Evolutionary conservation across 371 early-diverging fungal species (phyloP).

Genomic region (Homolaphlyctis polyrhiza): DNA sequence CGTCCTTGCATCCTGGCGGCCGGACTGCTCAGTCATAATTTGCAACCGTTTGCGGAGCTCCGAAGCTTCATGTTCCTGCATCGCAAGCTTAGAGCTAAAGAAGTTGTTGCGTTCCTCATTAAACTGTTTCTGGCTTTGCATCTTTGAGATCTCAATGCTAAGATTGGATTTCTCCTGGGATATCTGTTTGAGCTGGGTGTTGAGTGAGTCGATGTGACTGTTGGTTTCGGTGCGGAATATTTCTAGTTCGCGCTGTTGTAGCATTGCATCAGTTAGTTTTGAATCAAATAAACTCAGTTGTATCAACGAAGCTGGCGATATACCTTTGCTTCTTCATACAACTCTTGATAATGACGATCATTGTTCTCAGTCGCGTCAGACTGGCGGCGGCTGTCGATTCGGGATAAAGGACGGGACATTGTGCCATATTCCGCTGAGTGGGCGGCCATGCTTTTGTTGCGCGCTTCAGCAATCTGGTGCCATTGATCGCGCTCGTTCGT

Average conservation of each 20-base stretch:
- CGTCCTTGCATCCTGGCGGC: slow-evolving; percentile 28
- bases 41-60: slow-evolving; percentile 29
- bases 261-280: slow-evolving; percentile 10
- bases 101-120: background rate
- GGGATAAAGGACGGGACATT: too few relatives aligned
- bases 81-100: background rate
- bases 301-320: background rate
- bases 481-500: slow-evolving; percentile 32
- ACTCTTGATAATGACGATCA: too few relatives aligned
- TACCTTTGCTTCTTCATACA: background rate
- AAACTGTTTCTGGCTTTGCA: slow-evolving; percentile 17
- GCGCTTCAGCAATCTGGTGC: slow-evolving; percentile 21
- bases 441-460: too few relatives aligned
- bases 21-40: slow-evolving; percentile 29
- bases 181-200: slow-evolving; percentile 30
- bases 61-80: slow-evolving; percentile 11
- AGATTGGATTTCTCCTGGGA: slow-evolving; percentile 35
- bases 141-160: slow-evolving; percentile 21
- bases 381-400: too few relatives aligned
- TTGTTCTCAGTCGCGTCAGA: too few relatives aligned
- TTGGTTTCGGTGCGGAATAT: slow-evolving; percentile 49
- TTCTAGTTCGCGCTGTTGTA: slow-evolving; percentile 53
- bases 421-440: too few relatives aligned
- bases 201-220: slow-evolving; percentile 42
- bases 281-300: background rate